A percentile compares a stretch with the other conserved stretches of the same genome.
Evolutionary conservation across 768 basidiomycete genomes (phyloP).

Genomic region (Xerocomus brunneocitrinus): DNA sequence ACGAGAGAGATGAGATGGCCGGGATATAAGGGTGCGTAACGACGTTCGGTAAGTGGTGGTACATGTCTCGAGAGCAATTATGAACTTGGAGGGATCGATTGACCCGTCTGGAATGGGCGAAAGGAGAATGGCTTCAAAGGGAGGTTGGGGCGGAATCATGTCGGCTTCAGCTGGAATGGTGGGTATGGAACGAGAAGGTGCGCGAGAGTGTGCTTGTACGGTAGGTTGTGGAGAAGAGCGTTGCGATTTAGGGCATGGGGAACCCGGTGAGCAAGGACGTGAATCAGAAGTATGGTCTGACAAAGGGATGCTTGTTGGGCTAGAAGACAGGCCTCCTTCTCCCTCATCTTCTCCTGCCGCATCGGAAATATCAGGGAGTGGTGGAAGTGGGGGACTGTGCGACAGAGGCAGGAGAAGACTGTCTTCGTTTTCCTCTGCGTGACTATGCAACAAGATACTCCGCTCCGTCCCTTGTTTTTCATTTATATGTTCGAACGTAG

Average conservation of each 20-base stretch:
- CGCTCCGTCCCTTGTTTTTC: constrained; percentile 12
- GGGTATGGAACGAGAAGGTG: constrained; percentile 45
- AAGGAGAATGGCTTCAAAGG: constrained; percentile 65
- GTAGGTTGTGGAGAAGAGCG: constrained; percentile 36
- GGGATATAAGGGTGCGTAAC: constrained; percentile 59
- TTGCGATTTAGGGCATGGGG: constrained; percentile 24
- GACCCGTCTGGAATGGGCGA: constrained; percentile 47
- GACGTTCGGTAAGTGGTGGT: constrained; percentile 64
- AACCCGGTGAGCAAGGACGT: constrained; percentile 33
- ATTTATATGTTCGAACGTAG: constrained; percentile 1
- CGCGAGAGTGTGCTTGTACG: constrained; percentile 21
- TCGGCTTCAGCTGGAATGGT: constrained; percentile 45
- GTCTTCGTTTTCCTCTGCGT: constrained; percentile 13
- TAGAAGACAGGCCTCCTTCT: constrained; percentile 6
- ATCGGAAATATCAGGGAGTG: constrained; percentile 36
- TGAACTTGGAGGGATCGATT: constrained; percentile 55
- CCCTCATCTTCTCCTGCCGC: not conserved
- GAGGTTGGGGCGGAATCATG: constrained; percentile 43
- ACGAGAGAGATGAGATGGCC: constrained; percentile 61
- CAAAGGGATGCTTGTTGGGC: constrained; percentile 18
- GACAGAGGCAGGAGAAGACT: constrained; percentile 26
- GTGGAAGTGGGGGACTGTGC: constrained; percentile 35
- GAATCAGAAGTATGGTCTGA: constrained; percentile 16
- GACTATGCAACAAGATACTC: constrained; percentile 5
- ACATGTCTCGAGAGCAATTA: constrained; percentile 72